phyloP scores from a whole-genome alignment of 1,284 basidiomycete genomes.

The Polyporus tsugae region DNA sequence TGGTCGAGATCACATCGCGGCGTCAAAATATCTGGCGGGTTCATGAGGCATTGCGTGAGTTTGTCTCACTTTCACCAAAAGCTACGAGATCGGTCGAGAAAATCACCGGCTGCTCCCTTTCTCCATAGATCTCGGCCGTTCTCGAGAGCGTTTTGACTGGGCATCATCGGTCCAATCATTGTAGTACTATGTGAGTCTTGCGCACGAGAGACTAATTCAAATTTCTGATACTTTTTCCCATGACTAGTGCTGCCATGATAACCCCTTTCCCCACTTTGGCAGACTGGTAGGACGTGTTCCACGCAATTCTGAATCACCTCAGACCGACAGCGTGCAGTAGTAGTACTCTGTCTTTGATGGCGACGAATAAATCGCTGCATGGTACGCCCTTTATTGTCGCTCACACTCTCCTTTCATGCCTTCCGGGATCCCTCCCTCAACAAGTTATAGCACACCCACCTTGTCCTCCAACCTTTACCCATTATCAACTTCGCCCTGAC shows the following conservation, averaged over 20 bases:
- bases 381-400: background rate
- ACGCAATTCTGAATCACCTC: background rate
- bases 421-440: background rate
- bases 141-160: no score
- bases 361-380: no score
- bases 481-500: background rate
- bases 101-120: no score
- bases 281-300: background rate
- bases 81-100: no score
- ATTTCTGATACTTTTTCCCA: background rate
- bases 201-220: background rate
- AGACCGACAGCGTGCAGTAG: background rate
- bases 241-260: background rate
- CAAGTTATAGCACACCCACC: background rate
- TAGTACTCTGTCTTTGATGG: no score
- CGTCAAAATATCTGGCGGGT: no score
- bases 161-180: no score
- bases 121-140: no score
- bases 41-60: no score
- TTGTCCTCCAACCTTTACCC: background rate
- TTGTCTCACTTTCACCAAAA: no score
- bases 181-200: background rate
- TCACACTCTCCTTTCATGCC: background rate
- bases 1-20: no score
- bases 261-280: background rate